Evolutionary conservation across 2,329 filamentous ascomycete genomes (phyloP).

Genomic region (Pyrenophora seminiperda): DNA sequence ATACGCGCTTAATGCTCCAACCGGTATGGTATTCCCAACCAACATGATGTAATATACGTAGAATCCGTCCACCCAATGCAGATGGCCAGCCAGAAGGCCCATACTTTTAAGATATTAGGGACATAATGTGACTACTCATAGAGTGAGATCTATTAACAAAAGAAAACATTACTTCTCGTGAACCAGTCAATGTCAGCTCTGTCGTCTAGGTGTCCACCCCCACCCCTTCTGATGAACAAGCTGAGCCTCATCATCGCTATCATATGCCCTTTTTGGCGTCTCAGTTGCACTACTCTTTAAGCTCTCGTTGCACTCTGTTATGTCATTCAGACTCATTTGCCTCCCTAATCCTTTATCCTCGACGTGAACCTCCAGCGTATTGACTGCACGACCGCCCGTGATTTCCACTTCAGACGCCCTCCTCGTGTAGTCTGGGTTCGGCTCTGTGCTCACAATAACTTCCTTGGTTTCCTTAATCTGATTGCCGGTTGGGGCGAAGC

Average conservation of each 20-base stretch:
- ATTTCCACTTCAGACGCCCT: slow-evolving; percentile 18
- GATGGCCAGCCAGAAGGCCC: too few species aligned
- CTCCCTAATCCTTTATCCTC: slow-evolving; percentile 17
- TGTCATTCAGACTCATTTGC: slow-evolving; percentile 30
- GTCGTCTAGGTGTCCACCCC: slow-evolving; percentile 10
- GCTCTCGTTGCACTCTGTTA: slow-evolving; percentile 31
- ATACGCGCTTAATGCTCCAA: too few species aligned
- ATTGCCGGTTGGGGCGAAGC: slow-evolving; percentile 32
- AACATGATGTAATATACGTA: too few species aligned
- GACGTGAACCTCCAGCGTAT: slow-evolving; percentile 7
- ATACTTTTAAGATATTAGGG: too few species aligned
- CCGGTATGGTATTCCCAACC: too few species aligned
- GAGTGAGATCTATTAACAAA: neutral
- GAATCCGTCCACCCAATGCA: too few species aligned
- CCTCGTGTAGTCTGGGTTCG: slow-evolving; percentile 25
- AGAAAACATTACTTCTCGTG: neutral
- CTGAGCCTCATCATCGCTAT: slow-evolving; percentile 34
- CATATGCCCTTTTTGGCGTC: slow-evolving; percentile 17
- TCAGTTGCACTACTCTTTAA: slow-evolving; percentile 21
- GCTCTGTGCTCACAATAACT: slow-evolving; percentile 32
- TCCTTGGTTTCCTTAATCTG: slow-evolving; percentile 42
- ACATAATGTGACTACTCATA: too few species aligned
- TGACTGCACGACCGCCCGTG: slow-evolving; percentile 6
- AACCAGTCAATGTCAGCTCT: neutral
- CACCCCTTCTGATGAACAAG: slow-evolving; percentile 20